Base-by-base conservation (phyloP, 2,329 filamentous ascomycete genomes). In the Penicillium sp. region DNA sequence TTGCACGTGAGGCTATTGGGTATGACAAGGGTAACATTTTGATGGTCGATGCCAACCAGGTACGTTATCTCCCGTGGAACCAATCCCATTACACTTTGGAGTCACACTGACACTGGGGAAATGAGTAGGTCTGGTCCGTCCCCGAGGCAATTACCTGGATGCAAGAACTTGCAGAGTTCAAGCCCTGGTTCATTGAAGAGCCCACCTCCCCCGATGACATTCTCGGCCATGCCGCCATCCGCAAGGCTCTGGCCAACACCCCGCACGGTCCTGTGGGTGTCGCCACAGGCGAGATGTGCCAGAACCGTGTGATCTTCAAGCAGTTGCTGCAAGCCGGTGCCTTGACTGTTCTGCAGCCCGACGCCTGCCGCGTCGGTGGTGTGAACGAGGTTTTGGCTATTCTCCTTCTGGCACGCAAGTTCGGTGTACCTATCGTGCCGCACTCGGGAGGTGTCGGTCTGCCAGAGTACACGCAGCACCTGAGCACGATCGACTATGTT, bases 301-400 rank as follows among this genome's bases (percentile, higher is more conserved):
- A 96, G 79, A 96, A 96, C 79, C 86, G 91, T 38, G 89, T 96
- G 61, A 85, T 96, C 67, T 96, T 96, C 84, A 96, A 96, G 82
- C 91, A 96, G 76, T 83, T 96, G 57, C 82, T 96, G 49, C 84
- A 87, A 70, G 80, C 85, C 3, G 88, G 88, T 48, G 90, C 91
- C 57, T 90, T 96, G 65, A 91, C 94, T 67, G 85, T 96, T 21
- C 91, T 90, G 71, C 91, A 96, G 75, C 89, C 94, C 65, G 91
- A 96, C 66, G 91, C 91, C 3, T 96, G 91, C 79, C 87, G 91
- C 27, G 82, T 96, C 64, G 91, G 91, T 40, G 91, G 91, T 59
- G 90, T 96, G 44, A 96, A 96, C 75, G 91, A 96, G 76, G 91
- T 93, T 27, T 81, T 96, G 25, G 91, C 91, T n/a, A 91, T 96